Evolutionary conservation across 768 basidiomycete species (phyloP), one percentile per base, ranked within the genome.

Genomic region (Amanita fuliginea): DNA sequence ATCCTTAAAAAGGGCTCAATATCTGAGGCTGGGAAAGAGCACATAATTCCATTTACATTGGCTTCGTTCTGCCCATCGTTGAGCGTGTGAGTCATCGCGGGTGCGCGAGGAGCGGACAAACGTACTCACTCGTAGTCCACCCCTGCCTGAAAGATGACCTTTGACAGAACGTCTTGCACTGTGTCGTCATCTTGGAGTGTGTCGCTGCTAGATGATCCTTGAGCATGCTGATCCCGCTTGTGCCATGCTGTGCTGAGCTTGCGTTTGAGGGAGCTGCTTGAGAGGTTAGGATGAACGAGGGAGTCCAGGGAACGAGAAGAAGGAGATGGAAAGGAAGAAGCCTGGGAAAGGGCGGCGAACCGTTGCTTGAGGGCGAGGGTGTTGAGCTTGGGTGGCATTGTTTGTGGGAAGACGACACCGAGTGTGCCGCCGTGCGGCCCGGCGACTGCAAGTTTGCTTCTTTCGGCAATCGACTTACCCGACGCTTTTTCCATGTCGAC

Each of bases 101-200:
- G 41, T 33, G 8, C 36, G 18, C 22, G 37, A 6, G 19, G 42
- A 39, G 37, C 40, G 21, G 37, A 32, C 49, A 46, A 11, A 26
- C 44, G 33, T 28, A 72, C 83, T 60, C 57, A 93, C 90, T 91
- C 88, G 55, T 80, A 91, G 66, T 93, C 90, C 51, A 90, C 84
- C 2, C 90, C 90, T 39, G 90, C 90, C 61, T 90, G 89, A 57
- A 86, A 90, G 40, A 92, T 88, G 67, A 92, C 71, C 61, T 70
- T 78, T 34, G 67, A 60, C 70, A 92, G 75, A 24, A 84, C 75
- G 13, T 80, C 75, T 54, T 86, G 81, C 10, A 87, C 63, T 52
- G 77, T 69, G 34, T 79, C 77, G 53, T 80, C 75, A 10, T 85
- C 65, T 47, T 65, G 68, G 39, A 78, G 73, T 40, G 59, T 57